Conservation (phyloP, 1,284 basidiomycete species). For the Tylopilus orsonianus region DNA sequence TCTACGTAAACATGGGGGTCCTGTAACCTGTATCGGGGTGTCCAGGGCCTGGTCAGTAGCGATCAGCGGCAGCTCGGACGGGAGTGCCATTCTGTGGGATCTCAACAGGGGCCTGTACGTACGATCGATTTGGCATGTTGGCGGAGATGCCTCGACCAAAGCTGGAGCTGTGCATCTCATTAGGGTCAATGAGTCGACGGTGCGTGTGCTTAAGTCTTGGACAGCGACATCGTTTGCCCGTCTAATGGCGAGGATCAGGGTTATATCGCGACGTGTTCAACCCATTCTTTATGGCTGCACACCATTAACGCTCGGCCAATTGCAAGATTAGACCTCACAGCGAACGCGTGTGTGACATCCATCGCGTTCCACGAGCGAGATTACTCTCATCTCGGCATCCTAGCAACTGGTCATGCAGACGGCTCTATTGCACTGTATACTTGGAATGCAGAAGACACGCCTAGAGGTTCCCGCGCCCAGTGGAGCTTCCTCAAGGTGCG, state of each 20-base stretch:
- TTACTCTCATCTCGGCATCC: constrained; percentile 64
- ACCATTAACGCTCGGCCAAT: constrained; percentile 81
- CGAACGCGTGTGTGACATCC: constrained; percentile 53
- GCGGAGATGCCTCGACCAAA: constrained; percentile 35
- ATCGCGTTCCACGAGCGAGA: constrained; percentile 82
- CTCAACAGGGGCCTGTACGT: constrained; percentile 80
- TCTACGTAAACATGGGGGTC: constrained; percentile 75
- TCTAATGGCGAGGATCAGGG: constrained; percentile 48
- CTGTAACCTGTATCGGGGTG: constrained; percentile 69
- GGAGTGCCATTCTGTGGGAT: constrained; percentile 89
- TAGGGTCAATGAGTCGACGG: constrained; percentile 83
- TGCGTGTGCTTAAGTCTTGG: constrained; percentile 38
- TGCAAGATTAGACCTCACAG: constrained; percentile 59
- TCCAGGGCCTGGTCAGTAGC: constrained; percentile 83
- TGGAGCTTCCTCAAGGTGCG: constrained; percentile 74
- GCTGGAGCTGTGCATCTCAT: constrained; percentile 62
- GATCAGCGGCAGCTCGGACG: constrained; percentile 84
- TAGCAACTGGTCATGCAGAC: constrained; percentile 68
- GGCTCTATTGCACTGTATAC: constrained; percentile 69
- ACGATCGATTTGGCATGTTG: constrained; percentile 70
- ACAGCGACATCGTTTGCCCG: background rate
- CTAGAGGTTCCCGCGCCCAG: constrained; percentile 55
- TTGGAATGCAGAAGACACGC: constrained; percentile 74
- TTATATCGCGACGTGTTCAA: constrained; percentile 79
- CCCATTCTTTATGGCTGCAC: constrained; percentile 66